Evolutionary conservation across 73 alveolate species (phyloP).

Genomic region (Symbiodinium pilosum): DNA sequence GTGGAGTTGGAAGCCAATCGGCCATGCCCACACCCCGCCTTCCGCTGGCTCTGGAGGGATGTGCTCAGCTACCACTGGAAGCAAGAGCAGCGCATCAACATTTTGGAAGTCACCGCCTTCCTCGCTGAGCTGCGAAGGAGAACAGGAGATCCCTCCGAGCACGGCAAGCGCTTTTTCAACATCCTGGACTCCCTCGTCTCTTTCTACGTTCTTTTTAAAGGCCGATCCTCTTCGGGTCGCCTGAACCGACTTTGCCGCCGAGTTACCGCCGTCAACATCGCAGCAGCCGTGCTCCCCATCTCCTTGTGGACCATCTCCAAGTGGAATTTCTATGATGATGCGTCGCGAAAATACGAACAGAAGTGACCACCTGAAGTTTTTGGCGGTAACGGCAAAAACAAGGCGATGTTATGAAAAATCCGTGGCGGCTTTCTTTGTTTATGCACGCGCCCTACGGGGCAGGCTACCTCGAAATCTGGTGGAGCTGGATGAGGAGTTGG

Average conservation of each 20-base stretch:
- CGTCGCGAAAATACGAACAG: background rate
- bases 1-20: too few relatives aligned
- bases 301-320: slow-evolving; percentile 19
- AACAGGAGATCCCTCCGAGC: too few relatives aligned
- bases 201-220: background rate
- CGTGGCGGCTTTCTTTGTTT: background rate
- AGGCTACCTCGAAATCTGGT: background rate
- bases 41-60: background rate
- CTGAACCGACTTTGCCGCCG: background rate
- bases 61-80: background rate
- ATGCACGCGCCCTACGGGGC: background rate
- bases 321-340: slow-evolving; percentile 5
- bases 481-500: background rate
- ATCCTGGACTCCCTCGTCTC: background rate
- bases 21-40: slow-evolving; percentile 26
- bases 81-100: slow-evolving; percentile 11
- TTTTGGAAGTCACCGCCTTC: slow-evolving; percentile 4
- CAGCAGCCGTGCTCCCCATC: background rate
- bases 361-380: background rate
- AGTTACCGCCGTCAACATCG: background rate
- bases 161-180: background rate
- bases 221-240: background rate
- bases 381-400: background rate
- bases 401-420: background rate
- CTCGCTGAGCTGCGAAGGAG: background rate